Conservation (phyloP, 148 eudicot species). For the Polygonum aviculare region DNA sequence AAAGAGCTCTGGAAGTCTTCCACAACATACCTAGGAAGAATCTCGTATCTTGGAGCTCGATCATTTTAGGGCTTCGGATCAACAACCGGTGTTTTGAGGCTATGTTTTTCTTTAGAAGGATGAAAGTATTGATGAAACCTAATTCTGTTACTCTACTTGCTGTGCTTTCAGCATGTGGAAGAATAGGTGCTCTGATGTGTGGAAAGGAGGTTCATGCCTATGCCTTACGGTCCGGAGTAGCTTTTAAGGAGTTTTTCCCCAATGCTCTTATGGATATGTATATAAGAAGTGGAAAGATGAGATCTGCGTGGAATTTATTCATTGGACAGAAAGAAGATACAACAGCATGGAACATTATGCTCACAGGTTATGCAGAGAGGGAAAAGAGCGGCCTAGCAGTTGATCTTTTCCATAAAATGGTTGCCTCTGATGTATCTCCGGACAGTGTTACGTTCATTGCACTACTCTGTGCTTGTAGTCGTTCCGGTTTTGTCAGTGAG, state of each 20-base stretch:
- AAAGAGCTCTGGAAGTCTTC: constrained; percentile 78
- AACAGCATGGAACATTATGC: constrained; percentile 78
- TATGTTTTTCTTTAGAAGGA: constrained; percentile 58
- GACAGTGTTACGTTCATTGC: constrained; percentile 65
- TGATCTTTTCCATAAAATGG: constrained; percentile 52
- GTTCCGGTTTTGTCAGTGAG: constrained; percentile 75
- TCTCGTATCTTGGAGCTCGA: constrained; percentile 77
- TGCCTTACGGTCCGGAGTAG: constrained; percentile 52
- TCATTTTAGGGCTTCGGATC: constrained; percentile 66
- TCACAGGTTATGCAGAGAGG: constrained; percentile 61
- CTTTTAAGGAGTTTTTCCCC: constrained; percentile 55
- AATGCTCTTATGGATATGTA: constrained; percentile 85
- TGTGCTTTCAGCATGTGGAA: constrained; percentile 68
- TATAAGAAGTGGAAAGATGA: constrained; percentile 79
- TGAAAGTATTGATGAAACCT: constrained; percentile 50
- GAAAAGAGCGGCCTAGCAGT: constrained; percentile 51
- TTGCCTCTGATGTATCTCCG: constrained; percentile 39
- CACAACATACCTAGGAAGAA: constrained; percentile 54
- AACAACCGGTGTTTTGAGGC: constrained; percentile 75
- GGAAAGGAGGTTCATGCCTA: constrained; percentile 92
- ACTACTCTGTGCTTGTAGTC: constrained; percentile 72
- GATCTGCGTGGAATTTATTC: constrained; percentile 56
- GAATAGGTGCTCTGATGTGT: constrained; percentile 77
- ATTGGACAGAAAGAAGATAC: constrained; percentile 38
- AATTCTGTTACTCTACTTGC: constrained; percentile 69